Conservation (phyloP, 371 early-diverging fungal species). For the Paraphysoderma sedebokerense region DNA sequence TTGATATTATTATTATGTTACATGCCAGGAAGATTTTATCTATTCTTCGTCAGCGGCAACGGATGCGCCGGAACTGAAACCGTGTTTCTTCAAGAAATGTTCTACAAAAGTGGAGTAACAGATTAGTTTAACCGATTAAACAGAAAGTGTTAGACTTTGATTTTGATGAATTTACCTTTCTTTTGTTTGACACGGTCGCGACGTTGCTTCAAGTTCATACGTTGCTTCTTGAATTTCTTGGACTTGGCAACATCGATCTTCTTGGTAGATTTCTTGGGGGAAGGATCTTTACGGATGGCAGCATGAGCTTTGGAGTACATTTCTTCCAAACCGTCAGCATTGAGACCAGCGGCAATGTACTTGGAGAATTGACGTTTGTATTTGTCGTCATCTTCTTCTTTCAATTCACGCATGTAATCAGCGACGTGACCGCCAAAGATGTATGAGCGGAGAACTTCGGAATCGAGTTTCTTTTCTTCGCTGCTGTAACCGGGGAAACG, state of each 20-base stretch:
- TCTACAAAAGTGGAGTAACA: too few relatives aligned
- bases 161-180: slow-evolving; percentile 60
- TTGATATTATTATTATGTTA: too few relatives aligned
- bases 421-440: slow-evolving; percentile 98
- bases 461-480: slow-evolving; percentile 75
- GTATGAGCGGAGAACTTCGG: slow-evolving; percentile 89
- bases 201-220: slow-evolving; percentile 80
- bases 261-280: slow-evolving; percentile 47
- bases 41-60: too few relatives aligned
- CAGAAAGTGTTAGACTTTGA: too few relatives aligned
- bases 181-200: slow-evolving; percentile 75
- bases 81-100: too few relatives aligned
- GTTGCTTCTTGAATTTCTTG: slow-evolving; percentile 38
- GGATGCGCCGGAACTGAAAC: too few relatives aligned
- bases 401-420: slow-evolving; percentile 94
- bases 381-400: slow-evolving; percentile 96
- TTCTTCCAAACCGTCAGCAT: slow-evolving; percentile 86
- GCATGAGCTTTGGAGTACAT: slow-evolving; percentile 91
- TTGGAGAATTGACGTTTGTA: slow-evolving; percentile 95
- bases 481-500: slow-evolving; percentile 97
- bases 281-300: slow-evolving; percentile 85
- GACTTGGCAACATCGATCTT: slow-evolving; percentile 34
- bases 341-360: slow-evolving; percentile 83
- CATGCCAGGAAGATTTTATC: too few relatives aligned
- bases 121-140: too few relatives aligned